Base-by-base conservation (phyloP, 1,139 yeast species). In the Geotrichum cucujoidarum region DNA sequence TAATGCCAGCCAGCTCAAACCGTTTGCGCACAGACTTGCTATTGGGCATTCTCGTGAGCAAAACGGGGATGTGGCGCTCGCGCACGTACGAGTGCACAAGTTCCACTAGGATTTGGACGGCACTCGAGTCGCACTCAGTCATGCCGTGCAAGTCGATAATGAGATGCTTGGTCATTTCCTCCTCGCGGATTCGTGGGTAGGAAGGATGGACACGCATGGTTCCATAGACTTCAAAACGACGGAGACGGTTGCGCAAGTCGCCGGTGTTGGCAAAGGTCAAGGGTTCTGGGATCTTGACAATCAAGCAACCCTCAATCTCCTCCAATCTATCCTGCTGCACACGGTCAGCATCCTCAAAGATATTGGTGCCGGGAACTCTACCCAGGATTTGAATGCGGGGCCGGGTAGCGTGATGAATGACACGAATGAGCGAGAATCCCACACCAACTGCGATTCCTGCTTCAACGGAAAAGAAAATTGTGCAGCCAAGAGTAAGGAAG, bases 311-410 rank as follows among this genome's bases (percentile, higher is more conserved):
- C 60, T 86, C 92, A 40, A 87, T 74, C 55, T 87, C 90, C 60
- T 86, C 92, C 8, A 64, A 61, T 4, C 53, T 52, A 22, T 57
- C 58, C 4, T 61, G 63, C 1, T 66, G 62, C 31, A 59, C 53
- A 17, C 61, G 61, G 64, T 89, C 95, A 0, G 95, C 92, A 64
- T 88, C 86, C 36, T 83, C 75, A 62, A 86, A 89, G 2, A 76
- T 75, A 57, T 80, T 78, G 0, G 95, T 80, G 0, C 87, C 88
- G 0, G 94, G 92, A 29, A 82, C 72, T 52, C 95, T 75, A 1
- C 95, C 95, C 51, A 90, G 71, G 52, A 92, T 89, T 63, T 90
- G 97, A 54, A 92, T 89, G 55, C 97, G 74, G 1, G 97, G 90
- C 54, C 80, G 75, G 0, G 97, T 84, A 1, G 96, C 84, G 63